Evolutionary conservation across 1,284 basidiomycete species (phyloP), one percentile per base, ranked within the genome.

Genomic region (Lentinus polychrous): DNA sequence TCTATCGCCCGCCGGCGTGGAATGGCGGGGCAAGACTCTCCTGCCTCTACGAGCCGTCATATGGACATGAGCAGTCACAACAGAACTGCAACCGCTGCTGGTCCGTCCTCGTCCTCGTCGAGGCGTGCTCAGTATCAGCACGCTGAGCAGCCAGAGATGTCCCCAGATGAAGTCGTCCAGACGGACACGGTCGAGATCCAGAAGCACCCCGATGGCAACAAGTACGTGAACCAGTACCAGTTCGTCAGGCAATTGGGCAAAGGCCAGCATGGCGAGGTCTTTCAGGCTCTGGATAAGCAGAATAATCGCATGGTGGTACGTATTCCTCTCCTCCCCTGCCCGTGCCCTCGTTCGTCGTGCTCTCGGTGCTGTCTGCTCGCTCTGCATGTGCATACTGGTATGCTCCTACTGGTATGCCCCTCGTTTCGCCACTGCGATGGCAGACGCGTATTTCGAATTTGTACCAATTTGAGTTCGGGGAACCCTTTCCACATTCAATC

Each of bases 181-280:
- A 90, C 86, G 3, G 69, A 73, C 50, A 71, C 73, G 45, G 65
- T 79, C 18, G 60, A 43, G 11, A 14, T 18, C 20, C 64, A 65
- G 58, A 59, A 46, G 66, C 51, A 50, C 39, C 36, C 45, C 57
- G 61, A 68, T 55, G 57, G 47, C 67, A 55, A 72, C 67, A 55
- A 72, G 45, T 81, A 84, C 73, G 74, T 92, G 59, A 93, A 93
- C 67, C 85, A 91, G 62, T 92, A 92, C 64, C 68, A 81, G 55
- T 80, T 90, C 51, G 72, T 74, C 49, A 69, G 75, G 46, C 76
- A 76, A 59, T 81, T 93, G 18, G 90, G 90, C 10, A 78, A 75
- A 49, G 90, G 90, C 3, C 87, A 90, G 60, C 90, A 93, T 62
- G 90, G 90, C 36, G 79, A 83, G 58, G 90, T 93, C 49, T 83